Conservation (phyloP, 2,329 filamentous ascomycete species). For the Cercospora beticola region DNA sequence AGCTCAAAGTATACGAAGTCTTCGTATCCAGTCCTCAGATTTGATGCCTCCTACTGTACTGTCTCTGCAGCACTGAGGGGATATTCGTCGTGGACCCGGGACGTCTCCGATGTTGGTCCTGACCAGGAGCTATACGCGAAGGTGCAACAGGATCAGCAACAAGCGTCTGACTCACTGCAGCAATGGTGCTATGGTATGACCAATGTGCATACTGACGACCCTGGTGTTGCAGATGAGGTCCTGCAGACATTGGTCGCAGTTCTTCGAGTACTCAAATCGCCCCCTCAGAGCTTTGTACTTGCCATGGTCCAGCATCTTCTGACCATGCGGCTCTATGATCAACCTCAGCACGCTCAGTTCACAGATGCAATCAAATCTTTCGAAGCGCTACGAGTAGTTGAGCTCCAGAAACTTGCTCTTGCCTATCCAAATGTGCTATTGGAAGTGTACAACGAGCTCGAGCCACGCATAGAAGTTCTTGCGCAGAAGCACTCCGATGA, state of each 20-base stretch:
- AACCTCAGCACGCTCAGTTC: conserved; percentile 69
- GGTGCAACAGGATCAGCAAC: conserved; percentile 62
- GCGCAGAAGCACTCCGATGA: conserved; percentile 70
- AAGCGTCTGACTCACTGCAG: conserved; percentile 41
- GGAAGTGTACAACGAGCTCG: conserved; percentile 80
- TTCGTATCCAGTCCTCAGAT: conserved; percentile 69
- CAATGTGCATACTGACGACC: conserved; percentile 64
- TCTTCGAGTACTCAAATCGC: conserved; percentile 32
- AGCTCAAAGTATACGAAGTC: conserved; percentile 57
- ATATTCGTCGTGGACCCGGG: conserved; percentile 74
- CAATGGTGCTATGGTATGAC: conserved; percentile 72
- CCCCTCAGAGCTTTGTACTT: conserved; percentile 64
- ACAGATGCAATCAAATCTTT: conserved; percentile 89
- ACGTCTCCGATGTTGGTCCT: conserved; percentile 29
- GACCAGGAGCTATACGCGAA: conserved; percentile 52
- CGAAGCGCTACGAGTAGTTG: conserved; percentile 78
- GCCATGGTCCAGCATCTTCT: conserved; percentile 90
- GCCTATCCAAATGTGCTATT: conserved; percentile 90
- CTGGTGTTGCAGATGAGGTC: conserved; percentile 36
- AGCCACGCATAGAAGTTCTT: conserved; percentile 78
- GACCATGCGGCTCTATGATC: conserved; percentile 72
- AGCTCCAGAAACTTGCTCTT: conserved; percentile 82
- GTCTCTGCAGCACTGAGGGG: conserved; percentile 87
- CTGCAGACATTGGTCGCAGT: conserved; percentile 34
- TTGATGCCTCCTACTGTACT: conserved; percentile 87